Evolutionary conservation across 2,329 filamentous ascomycete genomes (phyloP).

Genomic region (Torrubiella hemipterigena): DNA sequence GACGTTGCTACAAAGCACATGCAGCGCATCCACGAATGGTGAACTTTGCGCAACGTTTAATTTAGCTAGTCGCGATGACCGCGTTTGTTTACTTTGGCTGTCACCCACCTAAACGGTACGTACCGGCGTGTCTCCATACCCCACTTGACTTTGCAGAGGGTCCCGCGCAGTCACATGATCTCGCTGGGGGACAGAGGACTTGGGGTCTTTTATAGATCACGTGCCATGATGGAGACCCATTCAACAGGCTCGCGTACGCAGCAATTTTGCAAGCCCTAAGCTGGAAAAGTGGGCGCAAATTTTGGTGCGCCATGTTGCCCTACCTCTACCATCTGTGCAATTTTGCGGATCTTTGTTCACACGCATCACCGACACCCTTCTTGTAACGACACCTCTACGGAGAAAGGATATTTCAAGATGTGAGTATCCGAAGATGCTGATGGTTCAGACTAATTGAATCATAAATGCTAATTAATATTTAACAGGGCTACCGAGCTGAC

Average conservation of each 20-base stretch:
- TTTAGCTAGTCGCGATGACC: slow-evolving; percentile 20
- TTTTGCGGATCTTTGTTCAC: slow-evolving; percentile 20
- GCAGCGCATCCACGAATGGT: too few species aligned
- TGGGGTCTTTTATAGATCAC: slow-evolving; percentile 15
- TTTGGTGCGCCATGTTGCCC: slow-evolving; percentile 22
- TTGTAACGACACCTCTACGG: slow-evolving; percentile 24
- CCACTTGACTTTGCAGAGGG: too few species aligned
- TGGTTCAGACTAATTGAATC: slow-evolving; percentile 8
- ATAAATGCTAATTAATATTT: slow-evolving; percentile 26
- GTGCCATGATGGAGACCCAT: slow-evolving; percentile 11
- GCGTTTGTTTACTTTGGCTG: slow-evolving; percentile 30
- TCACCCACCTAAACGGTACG: too few species aligned
- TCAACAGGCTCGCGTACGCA: slow-evolving; percentile 14
- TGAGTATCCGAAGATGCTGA: slow-evolving; percentile 17
- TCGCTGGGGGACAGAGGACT: too few species aligned
- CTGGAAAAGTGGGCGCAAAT: slow-evolving; percentile 18
- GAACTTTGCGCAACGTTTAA: too few species aligned
- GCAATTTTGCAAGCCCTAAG: slow-evolving; percentile 30
- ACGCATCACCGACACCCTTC: slow-evolving; percentile 25
- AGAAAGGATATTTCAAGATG: slow-evolving; percentile 32
- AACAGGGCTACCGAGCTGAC: slow-evolving; percentile 98
- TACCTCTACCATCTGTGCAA: slow-evolving; percentile 25
- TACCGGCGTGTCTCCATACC: too few species aligned
- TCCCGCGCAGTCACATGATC: too few species aligned
- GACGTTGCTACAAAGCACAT: too few species aligned